Evolutionary conservation across 306 rosid genomes (phyloP).

Genomic region (Abrus precatorius): DNA sequence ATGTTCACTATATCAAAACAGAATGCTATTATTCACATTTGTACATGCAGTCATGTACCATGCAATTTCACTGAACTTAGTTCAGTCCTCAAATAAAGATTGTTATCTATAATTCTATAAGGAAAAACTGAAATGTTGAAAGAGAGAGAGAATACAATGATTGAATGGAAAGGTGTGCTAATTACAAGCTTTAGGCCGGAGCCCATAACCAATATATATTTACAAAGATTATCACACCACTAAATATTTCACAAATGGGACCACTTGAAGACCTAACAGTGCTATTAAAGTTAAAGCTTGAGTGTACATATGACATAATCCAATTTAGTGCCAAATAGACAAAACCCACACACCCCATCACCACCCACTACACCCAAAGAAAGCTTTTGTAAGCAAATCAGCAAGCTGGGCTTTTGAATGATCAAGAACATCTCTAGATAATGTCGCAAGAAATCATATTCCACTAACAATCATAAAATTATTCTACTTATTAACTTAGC

Average conservation of each 20-base stretch:
- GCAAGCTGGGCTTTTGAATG: constrained; percentile 11
- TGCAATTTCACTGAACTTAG: constrained; percentile 18
- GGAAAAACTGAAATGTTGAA: neutral
- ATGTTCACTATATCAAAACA: constrained; percentile 20
- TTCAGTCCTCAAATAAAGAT: constrained; percentile 19
- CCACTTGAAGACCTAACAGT: constrained; percentile 23
- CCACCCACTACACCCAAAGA: constrained; percentile 17
- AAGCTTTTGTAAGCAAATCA: constrained; percentile 13
- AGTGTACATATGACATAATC: neutral
- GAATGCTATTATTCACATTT: constrained; percentile 30
- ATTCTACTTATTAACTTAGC: constrained; percentile 16
- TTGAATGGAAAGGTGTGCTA: constrained; percentile 25
- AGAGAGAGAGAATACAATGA: constrained; percentile 4
- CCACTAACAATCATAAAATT: constrained; percentile 16
- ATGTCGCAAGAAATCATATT: constrained; percentile 4
- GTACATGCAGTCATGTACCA: neutral
- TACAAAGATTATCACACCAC: constrained; percentile 1
- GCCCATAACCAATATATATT: neutral
- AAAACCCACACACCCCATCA: neutral
- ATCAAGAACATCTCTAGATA: constrained; percentile 7
- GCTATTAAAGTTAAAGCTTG: constrained; percentile 28
- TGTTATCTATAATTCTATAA: neutral
- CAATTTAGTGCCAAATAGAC: constrained; percentile 28
- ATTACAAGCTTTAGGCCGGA: constrained; percentile 5
- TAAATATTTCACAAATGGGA: constrained; percentile 22